These are phyloP conservation scores for Seiridium cupressi DNA, from an alignment of 2,329 filamentous ascomycete genomes.

Conservation along the genomic window DNA sequence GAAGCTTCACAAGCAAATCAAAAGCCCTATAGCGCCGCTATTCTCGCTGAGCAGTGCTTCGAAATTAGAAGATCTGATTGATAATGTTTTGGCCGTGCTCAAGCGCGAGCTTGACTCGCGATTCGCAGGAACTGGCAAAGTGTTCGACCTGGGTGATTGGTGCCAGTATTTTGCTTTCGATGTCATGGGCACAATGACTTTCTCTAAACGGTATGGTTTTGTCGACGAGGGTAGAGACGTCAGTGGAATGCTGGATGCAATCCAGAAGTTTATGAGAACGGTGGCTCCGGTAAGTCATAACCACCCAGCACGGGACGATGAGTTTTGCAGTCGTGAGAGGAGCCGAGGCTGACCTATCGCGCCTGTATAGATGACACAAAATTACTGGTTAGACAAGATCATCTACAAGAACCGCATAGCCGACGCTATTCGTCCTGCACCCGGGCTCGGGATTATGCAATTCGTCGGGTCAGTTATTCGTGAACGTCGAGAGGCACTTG, in stretches of 20 bases:
- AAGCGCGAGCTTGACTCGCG: slow-evolving; percentile 16
- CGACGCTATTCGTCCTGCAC: slow-evolving; percentile 5
- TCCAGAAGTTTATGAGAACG: slow-evolving; percentile 19
- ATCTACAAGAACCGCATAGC: slow-evolving; percentile 17
- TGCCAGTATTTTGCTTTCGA: slow-evolving; percentile 32
- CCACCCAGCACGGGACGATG: neutral
- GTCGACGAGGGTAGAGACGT: slow-evolving; percentile 26
- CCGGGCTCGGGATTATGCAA: slow-evolving; percentile 7
- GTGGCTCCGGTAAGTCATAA: slow-evolving; percentile 18
- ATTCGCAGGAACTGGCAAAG: neutral
- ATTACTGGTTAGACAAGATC: slow-evolving; percentile 23
- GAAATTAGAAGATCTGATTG: slow-evolving; percentile 18
- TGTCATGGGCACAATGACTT: slow-evolving; percentile 27
- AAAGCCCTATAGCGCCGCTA: slow-evolving; percentile 22
- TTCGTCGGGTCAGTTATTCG: slow-evolving; percentile 5
- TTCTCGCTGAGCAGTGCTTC: slow-evolving; percentile 19
- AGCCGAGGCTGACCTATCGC: neutral
- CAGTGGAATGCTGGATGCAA: slow-evolving; percentile 19
- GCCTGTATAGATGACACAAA: slow-evolving; percentile 22
- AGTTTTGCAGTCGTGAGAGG: neutral
- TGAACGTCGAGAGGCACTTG: slow-evolving; percentile 3
- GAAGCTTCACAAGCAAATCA: slow-evolving; percentile 23
- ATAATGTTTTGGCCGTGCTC: slow-evolving; percentile 18
- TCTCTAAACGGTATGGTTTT: slow-evolving; percentile 27
- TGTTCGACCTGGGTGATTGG: slow-evolving; percentile 23